phyloP scores from a whole-genome alignment of 495 filamentous ascomycete species.

The Penicillium turbatum region DNA sequence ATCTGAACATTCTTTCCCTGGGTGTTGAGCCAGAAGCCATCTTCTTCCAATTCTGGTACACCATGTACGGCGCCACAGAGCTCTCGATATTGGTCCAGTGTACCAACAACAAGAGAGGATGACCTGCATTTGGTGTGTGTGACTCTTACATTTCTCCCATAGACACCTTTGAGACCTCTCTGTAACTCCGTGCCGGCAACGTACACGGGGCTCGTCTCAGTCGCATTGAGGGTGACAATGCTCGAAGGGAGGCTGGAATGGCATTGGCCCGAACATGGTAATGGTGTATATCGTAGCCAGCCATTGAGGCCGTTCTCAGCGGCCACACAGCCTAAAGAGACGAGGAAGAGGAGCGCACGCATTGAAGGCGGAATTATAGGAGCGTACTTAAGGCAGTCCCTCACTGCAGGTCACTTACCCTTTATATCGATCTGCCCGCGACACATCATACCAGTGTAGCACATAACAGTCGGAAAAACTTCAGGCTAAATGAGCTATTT shows the following conservation, averaged over 20 bases:
- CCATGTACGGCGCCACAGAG: conserved; percentile 29
- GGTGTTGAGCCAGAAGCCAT: conserved; percentile 60
- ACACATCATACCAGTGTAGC: conserved; percentile 2
- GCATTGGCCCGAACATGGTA: conserved; percentile 39
- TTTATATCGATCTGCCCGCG: conserved; percentile 7
- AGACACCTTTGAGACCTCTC: conserved; percentile 51
- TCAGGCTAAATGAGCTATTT: conserved; percentile 16
- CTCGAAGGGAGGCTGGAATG: conserved; percentile 38
- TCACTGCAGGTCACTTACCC: neutral
- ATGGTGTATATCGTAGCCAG: conserved; percentile 62
- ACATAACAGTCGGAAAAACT: conserved; percentile 4
- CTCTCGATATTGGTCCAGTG: conserved; percentile 46
- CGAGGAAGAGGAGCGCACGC: conserved; percentile 12
- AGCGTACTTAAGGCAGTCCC: neutral
- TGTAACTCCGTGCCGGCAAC: conserved; percentile 57
- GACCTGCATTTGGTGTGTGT: conserved; percentile 21
- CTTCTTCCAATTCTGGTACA: conserved; percentile 48
- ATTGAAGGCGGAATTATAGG: neutral
- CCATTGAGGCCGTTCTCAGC: conserved; percentile 55
- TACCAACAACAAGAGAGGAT: conserved; percentile 52
- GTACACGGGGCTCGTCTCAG: conserved; percentile 50
- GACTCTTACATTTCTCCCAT: conserved; percentile 42
- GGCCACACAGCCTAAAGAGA: conserved; percentile 11
- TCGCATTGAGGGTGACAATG: conserved; percentile 53
- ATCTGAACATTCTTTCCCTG: conserved; percentile 49